Percentiles rank a stretch among this genome's conserved stretches.
Evolutionary conservation across 768 basidiomycete species (phyloP).

Genomic region (Suillus brevipes): DNA sequence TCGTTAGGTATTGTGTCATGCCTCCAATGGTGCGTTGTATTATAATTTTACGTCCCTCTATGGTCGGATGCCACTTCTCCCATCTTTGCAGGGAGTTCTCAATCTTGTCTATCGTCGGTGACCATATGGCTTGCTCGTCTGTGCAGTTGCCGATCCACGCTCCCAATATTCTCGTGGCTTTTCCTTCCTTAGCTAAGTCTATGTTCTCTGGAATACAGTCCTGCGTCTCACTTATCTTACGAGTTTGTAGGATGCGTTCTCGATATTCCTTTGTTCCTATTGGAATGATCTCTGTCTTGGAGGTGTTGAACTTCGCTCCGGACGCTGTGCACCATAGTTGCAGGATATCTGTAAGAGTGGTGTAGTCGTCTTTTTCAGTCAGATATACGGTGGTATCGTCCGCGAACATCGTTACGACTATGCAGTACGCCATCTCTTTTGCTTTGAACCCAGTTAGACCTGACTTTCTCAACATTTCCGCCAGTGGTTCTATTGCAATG

Average conservation of each 20-base stretch:
- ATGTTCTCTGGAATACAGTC: not conserved
- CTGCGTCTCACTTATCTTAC: no score
- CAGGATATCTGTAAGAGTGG: slow-evolving; percentile 28
- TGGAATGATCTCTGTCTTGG: slow-evolving; percentile 42
- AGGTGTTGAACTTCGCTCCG: slow-evolving; percentile 42
- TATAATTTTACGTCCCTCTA: not conserved
- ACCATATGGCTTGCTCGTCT: not conserved
- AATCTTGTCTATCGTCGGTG: not conserved
- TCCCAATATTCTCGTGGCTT: not conserved
- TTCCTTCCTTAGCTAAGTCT: slow-evolving; percentile 5
- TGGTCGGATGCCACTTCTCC: not conserved
- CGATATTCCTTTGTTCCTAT: slow-evolving; percentile 21
- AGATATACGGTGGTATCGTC: slow-evolving; percentile 31
- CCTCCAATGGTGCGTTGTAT: not conserved
- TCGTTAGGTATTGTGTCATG: not conserved
- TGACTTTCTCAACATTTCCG: not conserved
- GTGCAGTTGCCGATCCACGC: not conserved
- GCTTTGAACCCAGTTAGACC: not conserved
- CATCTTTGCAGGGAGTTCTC: not conserved
- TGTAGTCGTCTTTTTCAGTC: slow-evolving; percentile 18
- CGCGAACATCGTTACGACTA: slow-evolving; percentile 24
- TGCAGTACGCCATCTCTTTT: not conserved
- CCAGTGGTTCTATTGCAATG: not conserved
- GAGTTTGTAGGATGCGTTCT: accelerated
- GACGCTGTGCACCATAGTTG: slow-evolving; percentile 33